phyloP scores from a whole-genome alignment of 345 rosid species.

The Turritis glabra region DNA sequence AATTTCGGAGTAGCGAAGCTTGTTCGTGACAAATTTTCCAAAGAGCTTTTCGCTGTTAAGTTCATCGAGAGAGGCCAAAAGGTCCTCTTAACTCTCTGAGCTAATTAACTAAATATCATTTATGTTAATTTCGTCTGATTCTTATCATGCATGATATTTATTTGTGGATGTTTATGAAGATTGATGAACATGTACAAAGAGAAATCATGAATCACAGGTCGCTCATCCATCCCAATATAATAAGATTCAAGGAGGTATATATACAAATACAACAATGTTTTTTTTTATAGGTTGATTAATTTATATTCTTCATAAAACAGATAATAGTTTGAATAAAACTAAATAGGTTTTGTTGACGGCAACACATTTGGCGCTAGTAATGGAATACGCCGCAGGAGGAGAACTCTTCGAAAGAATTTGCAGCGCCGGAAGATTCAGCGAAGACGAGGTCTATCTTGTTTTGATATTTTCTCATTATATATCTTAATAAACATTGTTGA shows the following conservation, averaged over 20 bases:
- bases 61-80: slow-evolving; percentile 63
- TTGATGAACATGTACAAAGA: slow-evolving; percentile 73
- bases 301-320: neutral
- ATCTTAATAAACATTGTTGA: neutral
- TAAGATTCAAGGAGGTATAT: slow-evolving; percentile 68
- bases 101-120: neutral
- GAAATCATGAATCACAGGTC: slow-evolving; percentile 81
- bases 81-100: slow-evolving; percentile 34
- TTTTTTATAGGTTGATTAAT: neutral
- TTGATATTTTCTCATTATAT: neutral
- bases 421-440: slow-evolving; percentile 67
- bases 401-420: slow-evolving; percentile 69
- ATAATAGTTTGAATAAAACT: neutral
- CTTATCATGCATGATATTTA: neutral
- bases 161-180: slow-evolving; percentile 40
- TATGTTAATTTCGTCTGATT: neutral
- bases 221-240: slow-evolving; percentile 68
- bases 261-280: neutral
- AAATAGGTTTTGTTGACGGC: slow-evolving; percentile 61
- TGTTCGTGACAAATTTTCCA: slow-evolving; percentile 50
- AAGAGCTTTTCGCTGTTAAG: slow-evolving; percentile 65
- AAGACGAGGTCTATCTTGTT: slow-evolving; percentile 47
- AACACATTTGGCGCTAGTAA: slow-evolving; percentile 72
- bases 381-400: slow-evolving; percentile 82
- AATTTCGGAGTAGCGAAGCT: slow-evolving; percentile 73